Percentiles rank a stretch among this genome's conserved stretches.
phyloP scores from a whole-genome alignment of 495 filamentous ascomycete genomes.

The Aspergillus ellipticus region DNA sequence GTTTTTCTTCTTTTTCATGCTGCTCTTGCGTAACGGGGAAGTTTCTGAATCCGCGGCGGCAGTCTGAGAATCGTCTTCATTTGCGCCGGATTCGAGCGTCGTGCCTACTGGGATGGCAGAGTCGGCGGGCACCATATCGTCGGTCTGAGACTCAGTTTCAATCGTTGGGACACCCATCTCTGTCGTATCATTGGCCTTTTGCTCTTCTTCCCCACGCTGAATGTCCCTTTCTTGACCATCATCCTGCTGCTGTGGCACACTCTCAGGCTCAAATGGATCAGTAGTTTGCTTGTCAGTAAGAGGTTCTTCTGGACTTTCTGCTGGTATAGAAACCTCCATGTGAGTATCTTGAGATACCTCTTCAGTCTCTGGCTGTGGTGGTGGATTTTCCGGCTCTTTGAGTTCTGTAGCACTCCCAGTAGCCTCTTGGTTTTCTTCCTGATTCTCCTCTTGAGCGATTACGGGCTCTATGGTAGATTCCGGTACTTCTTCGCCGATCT shows the following conservation, averaged over 20 bases:
- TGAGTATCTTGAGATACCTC: background rate
- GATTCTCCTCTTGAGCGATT: conserved; percentile 6
- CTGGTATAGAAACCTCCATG: background rate
- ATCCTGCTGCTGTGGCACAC: background rate
- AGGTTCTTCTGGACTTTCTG: background rate
- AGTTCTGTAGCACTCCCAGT: conserved; percentile 4
- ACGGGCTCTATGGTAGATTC: background rate
- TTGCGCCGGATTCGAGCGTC: background rate
- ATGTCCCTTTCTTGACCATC: background rate
- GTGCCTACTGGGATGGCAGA: background rate
- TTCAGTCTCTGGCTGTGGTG: background rate
- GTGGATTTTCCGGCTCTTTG: background rate
- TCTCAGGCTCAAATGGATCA: background rate
- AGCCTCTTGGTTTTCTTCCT: background rate
- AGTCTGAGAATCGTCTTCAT: conserved; percentile 5
- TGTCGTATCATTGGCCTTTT: background rate
- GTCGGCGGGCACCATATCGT: background rate
- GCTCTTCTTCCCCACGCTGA: background rate
- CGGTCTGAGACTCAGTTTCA: background rate
- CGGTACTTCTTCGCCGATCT: background rate
- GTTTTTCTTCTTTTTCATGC: conserved; percentile 32
- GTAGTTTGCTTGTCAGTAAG: background rate
- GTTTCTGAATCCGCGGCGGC: conserved; percentile 10
- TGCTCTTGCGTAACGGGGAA: conserved; percentile 13
- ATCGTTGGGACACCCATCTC: background rate